phyloP scores from a whole-genome alignment of 2,329 filamentous ascomycete genomes.

The Penicillium frequentans region DNA sequence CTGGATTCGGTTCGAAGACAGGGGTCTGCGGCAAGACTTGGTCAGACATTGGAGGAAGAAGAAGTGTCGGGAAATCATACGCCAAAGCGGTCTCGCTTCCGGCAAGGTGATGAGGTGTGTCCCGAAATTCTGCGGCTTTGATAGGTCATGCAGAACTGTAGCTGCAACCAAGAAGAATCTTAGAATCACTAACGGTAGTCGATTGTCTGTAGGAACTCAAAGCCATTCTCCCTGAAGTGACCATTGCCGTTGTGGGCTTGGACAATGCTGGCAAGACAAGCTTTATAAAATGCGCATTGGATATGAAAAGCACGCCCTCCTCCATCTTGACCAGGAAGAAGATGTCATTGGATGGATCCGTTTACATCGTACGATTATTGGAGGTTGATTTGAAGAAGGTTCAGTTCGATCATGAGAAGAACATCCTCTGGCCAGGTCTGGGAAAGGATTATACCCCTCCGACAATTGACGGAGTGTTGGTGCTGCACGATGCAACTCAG shows the following conservation, averaged over 20 bases:
- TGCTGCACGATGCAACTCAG: conserved; percentile 85
- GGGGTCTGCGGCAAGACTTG: conserved; percentile 17
- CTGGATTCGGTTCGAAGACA: conserved; percentile 24
- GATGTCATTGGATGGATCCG: conserved; percentile 56
- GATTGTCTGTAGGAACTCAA: conserved; percentile 23
- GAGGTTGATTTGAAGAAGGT: conserved; percentile 57
- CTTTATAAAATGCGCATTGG: conserved; percentile 59
- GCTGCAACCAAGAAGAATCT: neutral
- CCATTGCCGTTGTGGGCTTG: conserved; percentile 58
- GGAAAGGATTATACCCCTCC: conserved; percentile 68
- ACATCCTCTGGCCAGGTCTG: conserved; percentile 52
- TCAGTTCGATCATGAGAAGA: conserved; percentile 49
- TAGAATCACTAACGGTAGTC: conserved; percentile 12
- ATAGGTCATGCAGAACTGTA: neutral
- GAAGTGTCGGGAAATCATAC: conserved; percentile 20
- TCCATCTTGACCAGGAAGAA: conserved; percentile 50
- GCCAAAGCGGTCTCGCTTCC: conserved; percentile 11
- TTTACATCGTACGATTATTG: conserved; percentile 58
- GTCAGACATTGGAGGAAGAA: conserved; percentile 32
- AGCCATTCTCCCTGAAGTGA: conserved; percentile 52
- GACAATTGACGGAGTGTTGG: conserved; percentile 76
- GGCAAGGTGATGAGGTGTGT: conserved; percentile 30
- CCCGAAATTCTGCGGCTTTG: neutral
- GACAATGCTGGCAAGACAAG: conserved; percentile 58
- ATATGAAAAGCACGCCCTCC: conserved; percentile 48